phyloP scores from a whole-genome alignment of 75 land plant genomes.

The Selaginella tamariscina region DNA sequence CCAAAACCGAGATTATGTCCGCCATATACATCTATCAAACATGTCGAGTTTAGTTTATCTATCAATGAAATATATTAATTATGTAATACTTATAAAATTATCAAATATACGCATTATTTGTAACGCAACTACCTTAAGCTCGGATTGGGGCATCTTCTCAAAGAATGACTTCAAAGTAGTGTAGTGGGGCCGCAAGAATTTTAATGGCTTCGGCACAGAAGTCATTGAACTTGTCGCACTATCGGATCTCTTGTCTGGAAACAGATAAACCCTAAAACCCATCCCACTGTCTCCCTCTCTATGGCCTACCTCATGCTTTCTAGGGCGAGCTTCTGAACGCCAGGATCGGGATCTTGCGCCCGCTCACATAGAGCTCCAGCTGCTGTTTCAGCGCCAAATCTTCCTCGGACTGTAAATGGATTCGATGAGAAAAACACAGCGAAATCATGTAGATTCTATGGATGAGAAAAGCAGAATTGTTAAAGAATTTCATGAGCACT shows the following conservation, averaged over 20 bases:
- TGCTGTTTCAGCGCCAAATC: conserved; percentile 90
- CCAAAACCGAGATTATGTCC: conserved; percentile 89
- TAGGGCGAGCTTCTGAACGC: conserved; percentile 72
- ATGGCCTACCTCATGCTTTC: conserved; percentile 82
- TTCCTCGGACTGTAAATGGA: conserved; percentile 64
- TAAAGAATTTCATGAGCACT: background rate
- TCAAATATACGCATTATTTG: background rate
- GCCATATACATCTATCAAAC: conserved; percentile 54
- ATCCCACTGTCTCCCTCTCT: background rate
- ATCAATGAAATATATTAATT: too few relatives aligned
- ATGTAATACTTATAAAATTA: too few relatives aligned
- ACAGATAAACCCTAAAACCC: background rate
- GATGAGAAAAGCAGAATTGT: background rate
- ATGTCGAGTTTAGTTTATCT: too few relatives aligned
- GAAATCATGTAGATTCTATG: background rate
- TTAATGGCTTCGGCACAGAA: conserved; percentile 94
- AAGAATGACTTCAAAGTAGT: conserved; percentile 56
- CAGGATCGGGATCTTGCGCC: conserved; percentile 81
- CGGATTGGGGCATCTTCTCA: conserved; percentile 67
- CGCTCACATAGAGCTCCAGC: conserved; percentile 86
- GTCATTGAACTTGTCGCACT: conserved; percentile 98
- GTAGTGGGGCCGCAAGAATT: conserved; percentile 93
- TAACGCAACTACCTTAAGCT: conserved; percentile 44
- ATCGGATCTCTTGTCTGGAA: conserved; percentile 83
- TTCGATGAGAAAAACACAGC: background rate